phyloP scores from a whole-genome alignment of 1,284 basidiomycete species.

The Puccinia triticina region DNA sequence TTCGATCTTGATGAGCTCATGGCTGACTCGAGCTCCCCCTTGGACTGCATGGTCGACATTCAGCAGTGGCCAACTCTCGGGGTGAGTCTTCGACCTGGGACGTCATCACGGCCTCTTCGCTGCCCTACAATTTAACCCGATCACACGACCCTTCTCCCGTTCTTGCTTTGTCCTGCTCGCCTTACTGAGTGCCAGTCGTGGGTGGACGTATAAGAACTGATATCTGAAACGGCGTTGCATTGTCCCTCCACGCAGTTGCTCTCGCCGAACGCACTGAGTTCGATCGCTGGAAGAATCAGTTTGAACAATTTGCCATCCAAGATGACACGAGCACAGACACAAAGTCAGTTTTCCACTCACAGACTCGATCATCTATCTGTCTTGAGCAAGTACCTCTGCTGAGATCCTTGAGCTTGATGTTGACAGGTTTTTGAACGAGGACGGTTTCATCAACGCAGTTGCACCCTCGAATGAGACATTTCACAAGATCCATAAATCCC shows the following conservation, averaged over 20 bases:
- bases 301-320: slow-evolving; percentile 32
- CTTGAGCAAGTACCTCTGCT: not conserved
- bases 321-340: not conserved
- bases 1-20: not conserved
- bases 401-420: no score
- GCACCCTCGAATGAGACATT: slow-evolving; percentile 36
- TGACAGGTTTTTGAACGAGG: slow-evolving; percentile 42
- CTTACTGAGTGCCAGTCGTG: no score
- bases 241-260: not conserved
- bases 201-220: not conserved
- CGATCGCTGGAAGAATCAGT: slow-evolving; percentile 40
- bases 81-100: no score
- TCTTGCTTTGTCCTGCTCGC: not conserved
- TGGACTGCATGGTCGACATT: no score
- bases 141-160: not conserved
- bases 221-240: not conserved
- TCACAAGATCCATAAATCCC: slow-evolving; percentile 51
- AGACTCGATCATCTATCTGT: slow-evolving; percentile 7
- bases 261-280: slow-evolving; percentile 17
- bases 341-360: not conserved
- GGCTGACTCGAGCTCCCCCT: not conserved
- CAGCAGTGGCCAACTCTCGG: no score
- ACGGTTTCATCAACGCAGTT: slow-evolving; percentile 48
- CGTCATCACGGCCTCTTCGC: no score
- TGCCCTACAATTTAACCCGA: no score